phyloP scores from a whole-genome alignment of 1,139 yeast genomes.

The Candida sp. region DNA sequence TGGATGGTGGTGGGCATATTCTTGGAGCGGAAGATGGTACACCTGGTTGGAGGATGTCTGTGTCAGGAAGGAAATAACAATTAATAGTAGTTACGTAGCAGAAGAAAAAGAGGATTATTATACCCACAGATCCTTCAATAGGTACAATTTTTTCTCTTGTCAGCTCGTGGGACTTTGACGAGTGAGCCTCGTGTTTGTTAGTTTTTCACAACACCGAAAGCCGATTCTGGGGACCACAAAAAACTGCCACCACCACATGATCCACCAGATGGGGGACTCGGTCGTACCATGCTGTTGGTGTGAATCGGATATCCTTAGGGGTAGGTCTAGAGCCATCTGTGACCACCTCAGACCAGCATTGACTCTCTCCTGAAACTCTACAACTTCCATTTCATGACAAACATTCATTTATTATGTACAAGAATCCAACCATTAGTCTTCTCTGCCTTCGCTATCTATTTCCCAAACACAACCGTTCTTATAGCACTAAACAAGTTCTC shows the following conservation, averaged over 20 bases:
- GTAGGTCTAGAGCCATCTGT: no score
- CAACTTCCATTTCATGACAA: no score
- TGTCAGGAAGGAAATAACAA: neutral
- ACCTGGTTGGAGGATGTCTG: no score
- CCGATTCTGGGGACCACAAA: neutral
- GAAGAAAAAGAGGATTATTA: no score
- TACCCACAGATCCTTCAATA: neutral
- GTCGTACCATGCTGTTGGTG: no score
- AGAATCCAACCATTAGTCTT: neutral
- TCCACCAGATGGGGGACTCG: no score
- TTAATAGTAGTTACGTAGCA: neutral
- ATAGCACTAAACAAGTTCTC: conserved; percentile 69
- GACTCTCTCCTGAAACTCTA: no score
- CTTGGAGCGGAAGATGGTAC: no score
- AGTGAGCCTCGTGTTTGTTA: neutral
- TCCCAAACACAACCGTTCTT: conserved; percentile 73
- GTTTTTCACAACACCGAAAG: neutral
- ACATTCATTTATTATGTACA: conserved; percentile 3
- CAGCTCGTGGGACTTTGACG: neutral
- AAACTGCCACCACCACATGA: no score
- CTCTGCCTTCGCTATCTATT: conserved; percentile 30
- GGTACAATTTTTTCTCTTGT: neutral
- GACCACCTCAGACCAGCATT: no score
- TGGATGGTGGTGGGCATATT: neutral
- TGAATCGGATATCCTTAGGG: no score